Conservation (phyloP, 2,329 filamentous ascomycete genomes). For the Scolecobasidium constrictum region DNA sequence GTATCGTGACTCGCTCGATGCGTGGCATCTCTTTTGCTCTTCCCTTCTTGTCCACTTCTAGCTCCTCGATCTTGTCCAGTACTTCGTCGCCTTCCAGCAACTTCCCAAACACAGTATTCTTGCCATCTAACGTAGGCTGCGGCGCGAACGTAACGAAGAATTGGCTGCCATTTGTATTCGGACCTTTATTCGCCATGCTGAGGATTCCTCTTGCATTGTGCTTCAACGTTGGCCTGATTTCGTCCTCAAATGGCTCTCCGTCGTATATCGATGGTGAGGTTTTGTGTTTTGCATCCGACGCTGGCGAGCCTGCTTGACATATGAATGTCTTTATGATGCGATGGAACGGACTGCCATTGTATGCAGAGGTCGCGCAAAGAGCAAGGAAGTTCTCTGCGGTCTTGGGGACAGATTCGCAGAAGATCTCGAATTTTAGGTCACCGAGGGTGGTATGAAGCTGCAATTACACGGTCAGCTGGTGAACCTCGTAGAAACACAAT, state of each 20-base stretch:
- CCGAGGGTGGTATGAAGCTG: slow-evolving; percentile 76
- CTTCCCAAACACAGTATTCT: slow-evolving; percentile 76
- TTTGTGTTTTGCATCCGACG: slow-evolving; percentile 43
- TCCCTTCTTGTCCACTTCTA: slow-evolving; percentile 69
- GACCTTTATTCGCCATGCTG: slow-evolving; percentile 71
- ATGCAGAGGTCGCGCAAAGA: slow-evolving; percentile 70
- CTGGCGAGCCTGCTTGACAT: slow-evolving; percentile 58
- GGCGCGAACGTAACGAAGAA: slow-evolving; percentile 74
- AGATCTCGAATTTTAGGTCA: slow-evolving; percentile 89
- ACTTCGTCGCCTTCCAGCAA: slow-evolving; percentile 48
- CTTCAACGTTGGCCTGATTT: slow-evolving; percentile 60
- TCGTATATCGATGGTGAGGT: slow-evolving; percentile 49
- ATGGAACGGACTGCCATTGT: slow-evolving; percentile 66
- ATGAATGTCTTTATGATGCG: slow-evolving; percentile 74
- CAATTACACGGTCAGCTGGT: too few relatives aligned
- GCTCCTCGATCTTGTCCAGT: slow-evolving; percentile 58
- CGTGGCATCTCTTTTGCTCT: slow-evolving; percentile 50
- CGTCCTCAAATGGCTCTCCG: slow-evolving; percentile 60
- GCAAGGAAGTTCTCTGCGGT: slow-evolving; percentile 91
- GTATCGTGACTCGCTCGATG: slow-evolving; percentile 61
- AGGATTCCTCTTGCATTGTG: slow-evolving; percentile 61
- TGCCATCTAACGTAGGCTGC: slow-evolving; percentile 69
- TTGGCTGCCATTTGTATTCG: slow-evolving; percentile 63
- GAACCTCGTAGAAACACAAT: too few relatives aligned
- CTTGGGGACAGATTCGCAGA: slow-evolving; percentile 89